phyloP scores from a whole-genome alignment of 345 rosid genomes.

The Boechera retrofracta region DNA sequence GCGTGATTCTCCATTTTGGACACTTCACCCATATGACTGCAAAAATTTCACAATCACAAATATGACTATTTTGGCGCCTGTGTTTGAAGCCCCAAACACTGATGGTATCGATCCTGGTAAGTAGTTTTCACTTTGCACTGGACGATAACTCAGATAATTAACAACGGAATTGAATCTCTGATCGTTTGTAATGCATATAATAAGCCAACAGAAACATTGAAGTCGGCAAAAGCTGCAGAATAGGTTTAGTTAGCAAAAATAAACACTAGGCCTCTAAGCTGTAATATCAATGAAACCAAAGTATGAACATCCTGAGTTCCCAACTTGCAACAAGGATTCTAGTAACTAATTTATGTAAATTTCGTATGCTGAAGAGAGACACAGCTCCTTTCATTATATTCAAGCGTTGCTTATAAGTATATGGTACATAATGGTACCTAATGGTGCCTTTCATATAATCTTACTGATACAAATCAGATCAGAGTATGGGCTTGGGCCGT shows the following conservation, averaged over 20 bases:
- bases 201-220: neutral
- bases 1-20: slow-evolving; percentile 96
- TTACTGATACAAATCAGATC: neutral
- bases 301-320: neutral
- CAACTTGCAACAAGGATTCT: neutral
- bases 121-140: slow-evolving; percentile 19
- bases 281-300: neutral
- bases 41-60: slow-evolving; percentile 76
- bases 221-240: neutral
- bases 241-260: neutral
- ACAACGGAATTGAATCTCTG: neutral
- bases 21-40: slow-evolving; percentile 95
- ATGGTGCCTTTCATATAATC: neutral
- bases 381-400: neutral
- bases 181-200: neutral
- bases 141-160: slow-evolving; percentile 2
- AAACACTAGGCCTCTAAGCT: slow-evolving; percentile 8
- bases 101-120: slow-evolving; percentile 98
- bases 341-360: neutral
- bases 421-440: neutral
- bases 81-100: slow-evolving; percentile 83
- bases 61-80: slow-evolving; percentile 80
- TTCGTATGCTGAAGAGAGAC: neutral
- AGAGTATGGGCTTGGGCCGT: neutral
- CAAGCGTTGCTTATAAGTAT: neutral